Base-by-base conservation (phyloP, 1,284 basidiomycete species). In the Malassezia arunalokei region DNA sequence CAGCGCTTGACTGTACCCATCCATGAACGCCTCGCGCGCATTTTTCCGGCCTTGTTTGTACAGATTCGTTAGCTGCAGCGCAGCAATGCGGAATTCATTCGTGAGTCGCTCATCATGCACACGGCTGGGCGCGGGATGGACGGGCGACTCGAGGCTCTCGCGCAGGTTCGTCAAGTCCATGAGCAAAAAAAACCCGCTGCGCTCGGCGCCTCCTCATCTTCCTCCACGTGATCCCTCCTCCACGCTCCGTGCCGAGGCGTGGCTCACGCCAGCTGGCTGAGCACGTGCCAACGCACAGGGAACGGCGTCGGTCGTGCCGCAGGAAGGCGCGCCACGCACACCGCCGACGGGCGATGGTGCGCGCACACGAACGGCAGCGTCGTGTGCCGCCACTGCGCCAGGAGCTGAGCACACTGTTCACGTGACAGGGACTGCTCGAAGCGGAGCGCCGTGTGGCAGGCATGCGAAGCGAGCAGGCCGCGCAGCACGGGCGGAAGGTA, bases 301-400 rank as follows among this genome's bases (percentile, higher is more conserved):
- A 17, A 42, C 6, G 27, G 14, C 5, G 24, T 14, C n/a, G 28
- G 14, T 12, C 29, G 3, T 14, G 40, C n/a, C 17, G n/a, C 30
- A 8, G 2, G n/a, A 3, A 30, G 15, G 11, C 24, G 31, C 47
- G 17, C 27, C 15, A 49, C 8, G 24, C 38, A 41, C 20, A 51
- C 43, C 6, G 43, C 39, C 6, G 49, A 51, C 5, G 49, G 49
- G 5, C 76, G 56, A 0, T 90, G 91, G 74, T 96, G 91, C 14
- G 91, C 91, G 75, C 91, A 96, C 67, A 86, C 85, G 73, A 92
- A 94, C 1, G 91, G 90, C 63, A 87, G 84, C 3, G 79, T 77
- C 1, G 87, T 86, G 53, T 78, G 69, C 3, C 82, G 78, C 20
- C 95, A 77, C 59, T 82, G 79, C 6, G 67, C 61, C 33, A 95